Conservation (phyloP, 2,329 filamentous ascomycete species). For the Colletotrichum sp. region DNA sequence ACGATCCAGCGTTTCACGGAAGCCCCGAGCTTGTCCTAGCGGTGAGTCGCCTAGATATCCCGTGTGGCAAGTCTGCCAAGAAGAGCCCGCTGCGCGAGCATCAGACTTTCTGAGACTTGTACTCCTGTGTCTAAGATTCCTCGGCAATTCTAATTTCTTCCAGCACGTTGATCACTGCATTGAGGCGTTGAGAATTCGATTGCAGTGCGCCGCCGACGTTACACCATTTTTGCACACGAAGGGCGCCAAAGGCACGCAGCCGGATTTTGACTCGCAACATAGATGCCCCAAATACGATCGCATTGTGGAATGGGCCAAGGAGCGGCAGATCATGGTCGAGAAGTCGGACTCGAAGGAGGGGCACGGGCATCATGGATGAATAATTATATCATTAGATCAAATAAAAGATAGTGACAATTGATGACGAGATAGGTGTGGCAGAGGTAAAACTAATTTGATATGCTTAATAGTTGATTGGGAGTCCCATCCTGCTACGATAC, state of each 20-base stretch:
- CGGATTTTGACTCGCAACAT: conserved; percentile 7
- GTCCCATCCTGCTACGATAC: neutral
- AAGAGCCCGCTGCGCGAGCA: neutral
- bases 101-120: neutral
- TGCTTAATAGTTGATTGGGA: neutral
- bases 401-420: neutral
- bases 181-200: neutral
- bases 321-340: neutral
- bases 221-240: conserved; percentile 3
- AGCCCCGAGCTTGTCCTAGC: neutral
- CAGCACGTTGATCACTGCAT: conserved; percentile 13
- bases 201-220: neutral
- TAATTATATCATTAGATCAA: neutral
- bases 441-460: neutral
- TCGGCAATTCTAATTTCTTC: neutral
- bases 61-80: neutral
- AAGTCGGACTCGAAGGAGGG: neutral
- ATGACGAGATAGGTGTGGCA: neutral
- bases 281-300: conserved; percentile 10
- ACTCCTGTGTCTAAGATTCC: neutral
- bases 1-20: conserved; percentile 4
- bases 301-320: conserved; percentile 3
- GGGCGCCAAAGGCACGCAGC: neutral
- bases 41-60: neutral
- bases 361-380: neutral